Evolutionary conservation across 2,329 filamentous ascomycete species (phyloP).

Genomic region (Aquanectria penicillioides): DNA sequence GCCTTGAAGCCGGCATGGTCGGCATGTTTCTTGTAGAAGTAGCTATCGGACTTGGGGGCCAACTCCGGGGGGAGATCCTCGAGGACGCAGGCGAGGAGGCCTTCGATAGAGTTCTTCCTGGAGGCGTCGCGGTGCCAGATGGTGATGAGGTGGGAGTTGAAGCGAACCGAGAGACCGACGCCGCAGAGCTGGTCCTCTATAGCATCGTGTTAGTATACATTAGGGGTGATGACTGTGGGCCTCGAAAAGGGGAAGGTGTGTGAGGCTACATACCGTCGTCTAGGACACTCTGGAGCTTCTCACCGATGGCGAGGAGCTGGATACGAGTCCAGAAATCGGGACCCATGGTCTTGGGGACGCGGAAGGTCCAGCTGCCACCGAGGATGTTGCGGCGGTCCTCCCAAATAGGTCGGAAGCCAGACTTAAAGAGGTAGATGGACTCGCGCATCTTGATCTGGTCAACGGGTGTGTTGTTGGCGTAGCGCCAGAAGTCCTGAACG

Average conservation of each 20-base stretch:
- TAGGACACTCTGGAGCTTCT: constrained; percentile 79
- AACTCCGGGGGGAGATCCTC: constrained; percentile 78
- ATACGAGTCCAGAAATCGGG: constrained; percentile 85
- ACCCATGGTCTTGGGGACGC: constrained; percentile 79
- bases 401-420: constrained; percentile 80
- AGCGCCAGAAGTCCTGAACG: constrained; percentile 85
- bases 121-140: constrained; percentile 93
- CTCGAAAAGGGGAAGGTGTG: neutral
- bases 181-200: constrained; percentile 88
- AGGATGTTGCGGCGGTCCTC: constrained; percentile 87
- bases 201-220: constrained; percentile 14
- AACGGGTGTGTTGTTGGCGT: constrained; percentile 84
- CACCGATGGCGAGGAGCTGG: constrained; percentile 83
- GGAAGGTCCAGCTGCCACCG: constrained; percentile 93
- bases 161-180: constrained; percentile 85
- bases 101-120: constrained; percentile 81
- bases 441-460: constrained; percentile 80
- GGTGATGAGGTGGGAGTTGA: constrained; percentile 88
- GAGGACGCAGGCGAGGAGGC: constrained; percentile 77
- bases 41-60: constrained; percentile 75
- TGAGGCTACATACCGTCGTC: constrained; percentile 67
- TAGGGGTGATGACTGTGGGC: constrained; percentile 9
- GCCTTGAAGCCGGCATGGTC: constrained; percentile 86
- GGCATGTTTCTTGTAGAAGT: constrained; percentile 89
- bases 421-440: constrained; percentile 82